phyloP scores from a whole-genome alignment of 176 grass and related monocot species.

The Rhynchospora breviuscula region DNA sequence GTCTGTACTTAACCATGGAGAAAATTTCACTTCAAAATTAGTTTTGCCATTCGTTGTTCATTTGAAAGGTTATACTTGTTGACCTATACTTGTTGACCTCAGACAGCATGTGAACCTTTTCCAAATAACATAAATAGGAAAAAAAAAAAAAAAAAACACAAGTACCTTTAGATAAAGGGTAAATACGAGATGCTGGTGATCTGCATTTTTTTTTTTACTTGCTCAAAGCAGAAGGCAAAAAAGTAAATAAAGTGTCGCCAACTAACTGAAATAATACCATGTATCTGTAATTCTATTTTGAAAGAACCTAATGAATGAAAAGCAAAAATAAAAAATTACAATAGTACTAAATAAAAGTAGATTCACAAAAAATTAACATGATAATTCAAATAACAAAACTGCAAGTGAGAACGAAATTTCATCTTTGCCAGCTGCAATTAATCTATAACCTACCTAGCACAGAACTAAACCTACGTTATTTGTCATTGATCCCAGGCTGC shows the following conservation, averaged over 20 bases:
- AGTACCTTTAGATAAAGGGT: background rate
- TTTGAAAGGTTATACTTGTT: too few relatives aligned
- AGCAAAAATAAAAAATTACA: background rate
- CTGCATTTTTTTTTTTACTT: background rate
- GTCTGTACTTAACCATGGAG: too few relatives aligned
- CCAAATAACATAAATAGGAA: background rate
- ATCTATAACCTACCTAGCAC: background rate
- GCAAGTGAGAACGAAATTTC: background rate
- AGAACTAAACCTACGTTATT: background rate
- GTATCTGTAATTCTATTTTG: background rate
- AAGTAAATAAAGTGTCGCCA: background rate
- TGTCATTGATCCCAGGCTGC: background rate
- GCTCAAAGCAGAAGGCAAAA: background rate
- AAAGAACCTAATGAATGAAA: background rate
- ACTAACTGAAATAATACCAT: background rate
- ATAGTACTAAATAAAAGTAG: background rate
- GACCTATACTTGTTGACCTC: background rate
- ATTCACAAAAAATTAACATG: background rate
- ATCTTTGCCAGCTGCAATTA: background rate
- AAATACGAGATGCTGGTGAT: background rate
- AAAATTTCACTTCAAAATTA: too few relatives aligned
- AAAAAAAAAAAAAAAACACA: background rate
- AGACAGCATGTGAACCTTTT: background rate
- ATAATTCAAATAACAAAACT: background rate
- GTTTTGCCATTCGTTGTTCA: too few relatives aligned